Percentiles rank a stretch among this genome's conserved stretches.
Evolutionary conservation across 257 asterid genomes (phyloP).

Genomic region (Echium plantagineum): DNA sequence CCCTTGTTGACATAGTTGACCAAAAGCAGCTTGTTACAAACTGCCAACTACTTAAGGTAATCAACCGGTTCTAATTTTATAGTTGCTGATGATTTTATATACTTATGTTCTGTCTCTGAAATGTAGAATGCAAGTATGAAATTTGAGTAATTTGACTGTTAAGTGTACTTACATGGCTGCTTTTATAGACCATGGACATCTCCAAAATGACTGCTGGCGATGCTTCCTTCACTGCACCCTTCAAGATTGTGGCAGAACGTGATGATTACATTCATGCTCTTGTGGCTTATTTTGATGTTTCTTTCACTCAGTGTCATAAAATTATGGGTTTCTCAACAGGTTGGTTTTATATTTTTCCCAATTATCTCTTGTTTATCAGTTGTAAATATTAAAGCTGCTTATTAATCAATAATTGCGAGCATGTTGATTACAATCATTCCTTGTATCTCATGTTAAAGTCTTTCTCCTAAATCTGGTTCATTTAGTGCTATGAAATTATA

Average conservation of each 20-base stretch:
- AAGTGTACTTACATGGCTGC: not conserved
- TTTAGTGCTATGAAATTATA: not conserved
- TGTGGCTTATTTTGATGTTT: conserved; percentile 89
- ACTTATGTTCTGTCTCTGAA: not conserved
- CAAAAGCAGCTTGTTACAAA: conserved; percentile 88
- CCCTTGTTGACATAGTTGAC: conserved; percentile 91
- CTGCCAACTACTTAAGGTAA: conserved; percentile 80
- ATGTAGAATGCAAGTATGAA: not conserved
- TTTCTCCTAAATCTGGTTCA: conserved; percentile 4
- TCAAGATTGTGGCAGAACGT: conserved; percentile 89
- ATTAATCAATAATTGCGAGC: too few relatives aligned
- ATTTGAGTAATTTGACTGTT: not conserved
- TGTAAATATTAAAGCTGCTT: too few relatives aligned
- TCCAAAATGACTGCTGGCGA: conserved; percentile 82
- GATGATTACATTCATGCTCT: conserved; percentile 95
- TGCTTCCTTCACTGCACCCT: conserved; percentile 87
- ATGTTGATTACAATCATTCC: too few relatives aligned
- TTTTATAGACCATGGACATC: conserved; percentile 82
- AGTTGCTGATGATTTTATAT: not conserved
- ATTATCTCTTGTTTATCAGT: too few relatives aligned
- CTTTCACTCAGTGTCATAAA: conserved; percentile 84
- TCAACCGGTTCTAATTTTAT: too few relatives aligned
- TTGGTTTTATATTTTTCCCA: conserved; percentile 7
- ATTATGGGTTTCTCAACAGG: conserved; percentile 91
- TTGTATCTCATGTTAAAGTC: too few relatives aligned